phyloP scores from a whole-genome alignment of 352 stramenopile genomes.

The Aphanomyces stellatus region DNA sequence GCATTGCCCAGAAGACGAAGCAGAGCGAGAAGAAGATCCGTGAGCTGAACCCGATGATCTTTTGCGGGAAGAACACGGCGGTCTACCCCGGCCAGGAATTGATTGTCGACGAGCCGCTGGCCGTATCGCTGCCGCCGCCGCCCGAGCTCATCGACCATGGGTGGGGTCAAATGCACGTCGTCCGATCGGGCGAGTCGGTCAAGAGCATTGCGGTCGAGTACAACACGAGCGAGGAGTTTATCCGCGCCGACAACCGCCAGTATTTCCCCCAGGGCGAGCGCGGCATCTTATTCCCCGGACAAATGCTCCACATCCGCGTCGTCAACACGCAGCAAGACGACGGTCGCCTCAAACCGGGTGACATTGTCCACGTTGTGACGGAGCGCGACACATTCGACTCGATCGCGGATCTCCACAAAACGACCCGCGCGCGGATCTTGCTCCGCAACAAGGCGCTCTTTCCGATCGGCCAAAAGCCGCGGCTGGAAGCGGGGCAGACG shows the following conservation, averaged over 20 bases:
- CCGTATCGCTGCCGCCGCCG: constrained; percentile 48
- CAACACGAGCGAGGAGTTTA: constrained; percentile 71
- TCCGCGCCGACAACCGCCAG: constrained; percentile 71
- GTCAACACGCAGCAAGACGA: constrained; percentile 40
- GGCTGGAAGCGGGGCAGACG: constrained; percentile 45
- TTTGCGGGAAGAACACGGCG: constrained; percentile 29
- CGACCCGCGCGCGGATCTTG: constrained; percentile 60
- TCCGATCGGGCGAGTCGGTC: constrained; percentile 58
- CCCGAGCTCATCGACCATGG: constrained; percentile 74
- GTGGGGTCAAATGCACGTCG: constrained; percentile 79
- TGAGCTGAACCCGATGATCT: constrained; percentile 62
- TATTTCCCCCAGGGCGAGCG: constrained; percentile 72
- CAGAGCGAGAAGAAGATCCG: constrained; percentile 45
- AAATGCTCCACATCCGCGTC: constrained; percentile 67
- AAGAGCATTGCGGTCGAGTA: constrained; percentile 58
- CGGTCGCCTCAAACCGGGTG: constrained; percentile 27
- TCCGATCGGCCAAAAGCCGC: constrained; percentile 44
- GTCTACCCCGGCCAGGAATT: constrained; percentile 69
- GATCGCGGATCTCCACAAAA: constrained; percentile 50
- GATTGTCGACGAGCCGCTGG: constrained; percentile 55
- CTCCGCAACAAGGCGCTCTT: constrained; percentile 73
- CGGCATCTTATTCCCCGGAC: constrained; percentile 49
- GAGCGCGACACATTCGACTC: constrained; percentile 59
- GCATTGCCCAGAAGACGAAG: constrained; percentile 54
- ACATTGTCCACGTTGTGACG: constrained; percentile 54